Percentiles rank a stretch among this genome's conserved stretches.
These are phyloP conservation scores for Bondarzewia mesenterica DNA, from an alignment of 1,284 basidiomycete species.

Conservation along the genomic window DNA sequence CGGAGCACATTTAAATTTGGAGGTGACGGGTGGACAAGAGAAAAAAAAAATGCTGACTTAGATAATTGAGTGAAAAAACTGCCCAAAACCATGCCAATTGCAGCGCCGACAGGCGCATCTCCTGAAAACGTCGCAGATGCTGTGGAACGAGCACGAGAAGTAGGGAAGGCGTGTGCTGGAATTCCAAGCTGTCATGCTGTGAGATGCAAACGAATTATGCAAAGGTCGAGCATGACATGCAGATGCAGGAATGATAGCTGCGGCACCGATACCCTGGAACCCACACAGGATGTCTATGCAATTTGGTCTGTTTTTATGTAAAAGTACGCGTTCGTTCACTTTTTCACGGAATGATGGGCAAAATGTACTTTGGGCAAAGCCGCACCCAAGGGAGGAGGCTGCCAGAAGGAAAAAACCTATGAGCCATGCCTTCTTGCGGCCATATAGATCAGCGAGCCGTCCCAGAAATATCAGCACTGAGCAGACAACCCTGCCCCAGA, in stretches of 20 bases:
- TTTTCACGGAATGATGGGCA: background rate
- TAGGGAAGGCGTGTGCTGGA: slow-evolving; percentile 67
- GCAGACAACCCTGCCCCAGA: slow-evolving; percentile 40
- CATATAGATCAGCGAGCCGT: slow-evolving; percentile 52
- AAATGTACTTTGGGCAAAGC: slow-evolving; percentile 36
- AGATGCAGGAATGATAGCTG: slow-evolving; percentile 66
- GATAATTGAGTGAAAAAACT: slow-evolving; percentile 67
- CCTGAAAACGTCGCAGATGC: slow-evolving; percentile 76
- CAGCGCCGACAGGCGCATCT: slow-evolving; percentile 74
- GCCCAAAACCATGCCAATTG: slow-evolving; percentile 60
- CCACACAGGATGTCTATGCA: slow-evolving; percentile 60
- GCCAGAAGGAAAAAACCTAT: slow-evolving; percentile 31
- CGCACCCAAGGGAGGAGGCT: slow-evolving; percentile 31
- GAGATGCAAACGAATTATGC: background rate
- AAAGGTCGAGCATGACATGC: slow-evolving; percentile 19
- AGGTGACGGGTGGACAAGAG: background rate
- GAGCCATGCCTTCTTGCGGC: slow-evolving; percentile 45
- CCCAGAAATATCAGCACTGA: slow-evolving; percentile 53
- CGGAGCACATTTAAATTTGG: background rate
- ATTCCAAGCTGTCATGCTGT: slow-evolving; percentile 55
- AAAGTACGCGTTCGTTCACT: background rate
- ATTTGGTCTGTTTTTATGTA: no score
- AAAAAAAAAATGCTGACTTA: slow-evolving; percentile 20
- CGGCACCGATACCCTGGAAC: slow-evolving; percentile 63
- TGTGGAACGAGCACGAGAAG: slow-evolving; percentile 53